Conservation (phyloP, 345 rosid genomes). For the Punica granatum region DNA sequence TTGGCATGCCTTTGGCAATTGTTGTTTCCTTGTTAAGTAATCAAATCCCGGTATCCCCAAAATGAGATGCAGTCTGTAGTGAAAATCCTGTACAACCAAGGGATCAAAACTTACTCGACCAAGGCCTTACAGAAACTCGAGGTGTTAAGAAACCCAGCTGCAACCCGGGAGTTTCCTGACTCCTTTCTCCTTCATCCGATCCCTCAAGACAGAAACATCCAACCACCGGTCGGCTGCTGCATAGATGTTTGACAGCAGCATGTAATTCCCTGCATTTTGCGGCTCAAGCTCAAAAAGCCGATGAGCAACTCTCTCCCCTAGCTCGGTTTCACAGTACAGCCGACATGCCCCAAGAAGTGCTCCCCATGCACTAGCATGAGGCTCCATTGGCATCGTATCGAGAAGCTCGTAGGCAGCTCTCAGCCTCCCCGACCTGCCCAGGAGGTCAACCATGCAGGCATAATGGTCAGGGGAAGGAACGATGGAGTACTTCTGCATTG, state of each 20-base stretch:
- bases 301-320: slow-evolving; percentile 46
- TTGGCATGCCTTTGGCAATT: not conserved
- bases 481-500: slow-evolving; percentile 38
- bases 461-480: slow-evolving; percentile 54
- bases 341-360: slow-evolving; percentile 63
- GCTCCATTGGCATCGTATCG: slow-evolving; percentile 44
- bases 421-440: slow-evolving; percentile 51
- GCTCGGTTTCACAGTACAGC: slow-evolving; percentile 38
- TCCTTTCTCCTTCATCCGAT: slow-evolving; percentile 56
- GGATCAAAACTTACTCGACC: not conserved
- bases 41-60: not conserved
- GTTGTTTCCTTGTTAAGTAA: not conserved
- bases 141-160: slow-evolving; percentile 30
- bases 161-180: slow-evolving; percentile 47
- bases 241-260: slow-evolving; percentile 61
- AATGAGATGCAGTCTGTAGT: not conserved
- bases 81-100: not conserved
- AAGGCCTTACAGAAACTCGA: not conserved
- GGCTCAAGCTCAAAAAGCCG: slow-evolving; percentile 57
- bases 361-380: slow-evolving; percentile 61
- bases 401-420: slow-evolving; percentile 46
- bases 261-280: slow-evolving; percentile 46
- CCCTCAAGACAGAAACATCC: slow-evolving; percentile 49
- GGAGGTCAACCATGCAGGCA: slow-evolving; percentile 63
- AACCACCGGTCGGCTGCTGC: slow-evolving; percentile 60